Conservation (phyloP, 2,329 filamentous ascomycete genomes). For the Exophiala alcalophila region DNA sequence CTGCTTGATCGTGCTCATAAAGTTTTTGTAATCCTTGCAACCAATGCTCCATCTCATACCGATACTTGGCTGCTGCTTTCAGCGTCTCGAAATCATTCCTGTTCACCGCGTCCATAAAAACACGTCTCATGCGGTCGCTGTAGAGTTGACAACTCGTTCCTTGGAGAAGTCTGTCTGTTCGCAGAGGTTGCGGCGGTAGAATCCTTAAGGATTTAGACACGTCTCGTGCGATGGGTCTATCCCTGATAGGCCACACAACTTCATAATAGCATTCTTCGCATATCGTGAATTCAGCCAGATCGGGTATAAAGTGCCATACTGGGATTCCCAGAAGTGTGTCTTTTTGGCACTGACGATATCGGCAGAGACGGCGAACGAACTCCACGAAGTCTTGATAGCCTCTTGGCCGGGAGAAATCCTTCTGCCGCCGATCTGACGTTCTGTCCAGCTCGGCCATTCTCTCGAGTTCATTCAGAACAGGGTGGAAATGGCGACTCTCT, state of each 20-base stretch:
- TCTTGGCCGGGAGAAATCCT: conserved; percentile 39
- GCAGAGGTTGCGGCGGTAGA: conserved; percentile 55
- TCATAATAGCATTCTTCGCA: conserved; percentile 85
- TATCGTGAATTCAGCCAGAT: conserved; percentile 73
- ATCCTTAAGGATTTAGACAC: conserved; percentile 62
- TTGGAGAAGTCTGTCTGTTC: conserved; percentile 31
- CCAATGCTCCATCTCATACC: conserved; percentile 57
- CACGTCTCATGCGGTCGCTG: conserved; percentile 70
- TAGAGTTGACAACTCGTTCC: conserved; percentile 70
- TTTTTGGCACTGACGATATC: conserved; percentile 61
- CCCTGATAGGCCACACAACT: conserved; percentile 66
- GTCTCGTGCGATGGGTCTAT: conserved; percentile 58
- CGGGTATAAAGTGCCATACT: conserved; percentile 74
- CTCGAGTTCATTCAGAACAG: conserved; percentile 57
- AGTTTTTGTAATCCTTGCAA: conserved; percentile 56
- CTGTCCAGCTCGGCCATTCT: conserved; percentile 51
- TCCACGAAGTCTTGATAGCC: conserved; percentile 63
- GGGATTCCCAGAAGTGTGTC: conserved; percentile 61
- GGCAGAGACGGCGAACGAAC: conserved; percentile 58
- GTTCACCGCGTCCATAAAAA: conserved; percentile 66
- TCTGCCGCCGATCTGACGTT: no score
- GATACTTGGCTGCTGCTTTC: conserved; percentile 58
- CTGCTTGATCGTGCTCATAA: conserved; percentile 57
- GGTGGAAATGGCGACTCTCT: conserved; percentile 54
- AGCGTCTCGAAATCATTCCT: conserved; percentile 66